phyloP scores from a whole-genome alignment of 331 rosid genomes.

The Ulmus americana region DNA sequence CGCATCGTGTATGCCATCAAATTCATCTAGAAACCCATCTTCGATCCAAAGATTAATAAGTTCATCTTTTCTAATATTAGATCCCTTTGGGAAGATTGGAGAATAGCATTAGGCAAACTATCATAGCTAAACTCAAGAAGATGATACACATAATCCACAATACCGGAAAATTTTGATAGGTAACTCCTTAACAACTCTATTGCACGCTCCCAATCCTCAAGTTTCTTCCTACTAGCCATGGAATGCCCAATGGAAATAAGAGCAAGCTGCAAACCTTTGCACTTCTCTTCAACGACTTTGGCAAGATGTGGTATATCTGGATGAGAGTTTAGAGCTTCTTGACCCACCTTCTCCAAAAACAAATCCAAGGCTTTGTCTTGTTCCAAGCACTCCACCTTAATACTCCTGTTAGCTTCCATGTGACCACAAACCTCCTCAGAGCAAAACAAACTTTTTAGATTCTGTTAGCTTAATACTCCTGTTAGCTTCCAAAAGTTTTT shows the following conservation, averaged over 20 bases:
- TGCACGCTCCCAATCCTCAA: slow-evolving; percentile 16
- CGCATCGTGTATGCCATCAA: slow-evolving; percentile 11
- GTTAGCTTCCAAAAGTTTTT: too few relatives aligned
- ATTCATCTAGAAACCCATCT: neutral
- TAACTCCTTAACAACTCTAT: neutral
- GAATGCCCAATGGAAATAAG: slow-evolving; percentile 7
- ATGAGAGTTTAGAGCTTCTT: neutral
- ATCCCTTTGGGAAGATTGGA: slow-evolving; percentile 3
- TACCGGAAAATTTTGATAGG: neutral
- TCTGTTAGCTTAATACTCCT: too few relatives aligned
- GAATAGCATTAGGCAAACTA: neutral
- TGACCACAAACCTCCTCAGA: neutral
- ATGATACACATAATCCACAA: slow-evolving; percentile 6
- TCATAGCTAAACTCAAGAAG: slow-evolving; percentile 18
- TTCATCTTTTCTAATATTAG: neutral
- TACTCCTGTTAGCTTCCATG: slow-evolving; percentile 9
- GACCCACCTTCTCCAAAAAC: slow-evolving; percentile 20
- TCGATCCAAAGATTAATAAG: slow-evolving; percentile 18
- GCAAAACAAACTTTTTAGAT: too few relatives aligned
- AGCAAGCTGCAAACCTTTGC: slow-evolving; percentile 29
- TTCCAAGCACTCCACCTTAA: slow-evolving; percentile 5
- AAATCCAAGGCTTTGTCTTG: slow-evolving; percentile 9
- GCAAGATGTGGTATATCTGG: slow-evolving; percentile 4
- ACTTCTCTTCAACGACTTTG: neutral
- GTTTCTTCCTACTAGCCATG: slow-evolving; percentile 14